Percentiles rank a stretch among this genome's conserved stretches.
These are phyloP conservation scores for Chytriomyces hyalinus DNA, from an alignment of 192 early-diverging fungal genomes.

Conservation along the genomic window DNA sequence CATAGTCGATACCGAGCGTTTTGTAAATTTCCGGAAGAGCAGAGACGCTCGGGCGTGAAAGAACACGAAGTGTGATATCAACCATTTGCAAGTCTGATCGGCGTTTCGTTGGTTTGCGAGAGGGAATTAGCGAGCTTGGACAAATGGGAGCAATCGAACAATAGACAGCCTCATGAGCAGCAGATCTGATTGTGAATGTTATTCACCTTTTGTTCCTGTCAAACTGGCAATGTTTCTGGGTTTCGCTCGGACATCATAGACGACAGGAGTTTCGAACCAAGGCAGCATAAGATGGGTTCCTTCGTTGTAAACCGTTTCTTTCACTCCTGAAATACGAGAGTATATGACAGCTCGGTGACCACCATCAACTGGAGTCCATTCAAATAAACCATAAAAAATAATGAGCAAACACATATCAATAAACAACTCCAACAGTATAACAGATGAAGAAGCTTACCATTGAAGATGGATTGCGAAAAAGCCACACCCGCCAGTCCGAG, in stretches of 20 bases:
- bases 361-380: slow-evolving; percentile 78
- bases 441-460: slow-evolving; percentile 63
- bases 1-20: slow-evolving; percentile 91
- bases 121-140: too few relatives aligned
- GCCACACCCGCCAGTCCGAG: slow-evolving; percentile 76
- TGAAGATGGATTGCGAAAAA: slow-evolving; percentile 86
- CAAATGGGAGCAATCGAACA: too few relatives aligned
- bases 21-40: slow-evolving; percentile 83
- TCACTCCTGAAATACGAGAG: slow-evolving; percentile 85
- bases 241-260: slow-evolving; percentile 98
- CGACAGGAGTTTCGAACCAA: slow-evolving; percentile 92
- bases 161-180: too few relatives aligned
- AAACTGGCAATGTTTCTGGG: slow-evolving; percentile 96
- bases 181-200: too few relatives aligned
- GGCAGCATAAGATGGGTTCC: slow-evolving; percentile 96
- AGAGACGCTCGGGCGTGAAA: slow-evolving; percentile 83
- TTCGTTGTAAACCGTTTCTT: slow-evolving; percentile 85
- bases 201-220: slow-evolving; percentile 93
- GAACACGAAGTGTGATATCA: slow-evolving; percentile 96
- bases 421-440: not conserved
- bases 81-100: slow-evolving; percentile 96
- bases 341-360: slow-evolving; percentile 99
- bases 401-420: not conserved
- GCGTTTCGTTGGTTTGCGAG: too few relatives aligned
- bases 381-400: too few relatives aligned